Percentiles rank a stretch among this genome's conserved stretches.
Conservation (phyloP, 441 rosid genomes). For the Populus hybrid region DNA sequence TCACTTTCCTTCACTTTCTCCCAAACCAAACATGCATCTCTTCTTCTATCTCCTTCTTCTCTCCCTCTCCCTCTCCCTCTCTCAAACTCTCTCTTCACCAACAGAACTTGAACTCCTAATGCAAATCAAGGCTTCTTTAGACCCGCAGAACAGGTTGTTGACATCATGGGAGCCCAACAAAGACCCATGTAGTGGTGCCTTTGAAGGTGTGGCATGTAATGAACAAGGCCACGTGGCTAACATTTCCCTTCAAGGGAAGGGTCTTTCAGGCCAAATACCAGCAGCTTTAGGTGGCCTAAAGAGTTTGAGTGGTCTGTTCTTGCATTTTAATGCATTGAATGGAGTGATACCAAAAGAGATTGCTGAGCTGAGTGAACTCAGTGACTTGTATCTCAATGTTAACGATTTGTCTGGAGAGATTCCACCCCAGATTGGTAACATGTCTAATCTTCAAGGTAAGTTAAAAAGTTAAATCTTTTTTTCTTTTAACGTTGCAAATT, state of each 20-base stretch:
- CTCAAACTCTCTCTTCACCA: constrained; percentile 31
- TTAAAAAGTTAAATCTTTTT: neutral
- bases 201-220: constrained; percentile 86
- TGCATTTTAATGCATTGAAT: constrained; percentile 73
- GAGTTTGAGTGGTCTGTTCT: constrained; percentile 81
- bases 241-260: constrained; percentile 90
- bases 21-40: constrained; percentile 45
- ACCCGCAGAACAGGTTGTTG: constrained; percentile 62
- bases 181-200: constrained; percentile 65
- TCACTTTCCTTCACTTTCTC: constrained; percentile 23
- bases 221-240: constrained; percentile 61
- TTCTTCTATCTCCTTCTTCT: constrained; percentile 22
- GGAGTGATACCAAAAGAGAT: constrained; percentile 83
- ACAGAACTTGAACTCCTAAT: constrained; percentile 61
- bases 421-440: constrained; percentile 67
- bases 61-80: constrained; percentile 27
- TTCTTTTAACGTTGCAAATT: too few relatives aligned
- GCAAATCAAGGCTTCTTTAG: constrained; percentile 70
- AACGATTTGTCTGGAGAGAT: constrained; percentile 75
- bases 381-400: constrained; percentile 80
- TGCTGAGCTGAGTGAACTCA: constrained; percentile 49
- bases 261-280: constrained; percentile 62
- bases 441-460: constrained; percentile 83
- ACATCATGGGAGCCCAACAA: constrained; percentile 59
- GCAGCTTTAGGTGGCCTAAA: constrained; percentile 64